Evolutionary conservation across 2,329 filamentous ascomycete species (phyloP), one percentile per base, ranked within the genome.

Genomic region (Verruconis gallopava): DNA sequence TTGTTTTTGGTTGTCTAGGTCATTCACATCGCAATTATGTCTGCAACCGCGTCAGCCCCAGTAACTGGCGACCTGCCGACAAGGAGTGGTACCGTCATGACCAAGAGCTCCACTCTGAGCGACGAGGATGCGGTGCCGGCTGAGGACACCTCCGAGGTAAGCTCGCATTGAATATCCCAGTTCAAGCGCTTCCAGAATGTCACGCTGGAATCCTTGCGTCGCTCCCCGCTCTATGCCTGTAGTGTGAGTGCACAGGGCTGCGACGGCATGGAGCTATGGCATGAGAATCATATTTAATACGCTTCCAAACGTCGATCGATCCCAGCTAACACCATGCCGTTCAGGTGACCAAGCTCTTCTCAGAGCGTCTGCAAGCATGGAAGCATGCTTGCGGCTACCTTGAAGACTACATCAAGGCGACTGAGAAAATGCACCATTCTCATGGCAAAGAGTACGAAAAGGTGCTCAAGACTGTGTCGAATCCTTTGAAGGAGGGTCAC

Each of bases 391-490:
- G 86, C 48, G 84, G 72, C 44, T 89, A 94, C 57, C 72, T 98
- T 37, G 86, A 96, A 63, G 85, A 93, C 40, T 98, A 95, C 60
- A 72, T 96, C 54, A 68, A 67, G 21, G 79, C 82, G 4, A 84
- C 86, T 3, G 86, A 94, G 61, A 95, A 89, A 70, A 71, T 85
- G 45, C 81, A 95, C 57, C 81, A 79, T 56, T 72, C 75, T 9
- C 81, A 94, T 52, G 78, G 85, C 42, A 96, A 94, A 67, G 89
- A 96, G 61, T 94, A 94, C 55, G 88, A 96, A 67, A 89, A 84
- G 64, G 79, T 91, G 6, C 65, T 96, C 55, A 98, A 96, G 84
- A 84, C 82, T 15, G 84, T 98, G 50, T 82, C 78, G 44, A 77
- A 82, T 51, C 89, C 91, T 14, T 67, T 98, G 49, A 84, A 75